Evolutionary conservation across 164 flowering plant genomes (phyloP).

Genomic region (Malania oleifera): DNA sequence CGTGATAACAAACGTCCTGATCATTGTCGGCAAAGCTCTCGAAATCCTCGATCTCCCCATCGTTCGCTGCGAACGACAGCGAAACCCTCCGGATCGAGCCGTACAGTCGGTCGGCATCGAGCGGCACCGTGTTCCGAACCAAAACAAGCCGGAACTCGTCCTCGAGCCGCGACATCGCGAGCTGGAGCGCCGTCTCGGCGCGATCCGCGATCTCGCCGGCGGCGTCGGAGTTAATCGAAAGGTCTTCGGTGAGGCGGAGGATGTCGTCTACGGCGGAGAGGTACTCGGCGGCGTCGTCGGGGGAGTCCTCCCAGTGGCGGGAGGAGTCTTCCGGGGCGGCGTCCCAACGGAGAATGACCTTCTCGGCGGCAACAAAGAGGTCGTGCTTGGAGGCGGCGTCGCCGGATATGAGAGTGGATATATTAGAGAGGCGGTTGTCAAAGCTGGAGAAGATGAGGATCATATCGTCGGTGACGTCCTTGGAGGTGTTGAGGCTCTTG

Average conservation of each 20-base stretch:
- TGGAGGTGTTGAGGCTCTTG: conserved; percentile 35
- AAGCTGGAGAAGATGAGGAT: conserved; percentile 38
- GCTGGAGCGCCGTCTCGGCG: conserved; percentile 33
- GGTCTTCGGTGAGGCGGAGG: conserved; percentile 16
- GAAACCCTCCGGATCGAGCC: conserved; percentile 54
- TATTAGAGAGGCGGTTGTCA: conserved; percentile 37
- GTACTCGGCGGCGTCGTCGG: conserved; percentile 25
- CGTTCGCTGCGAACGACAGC: conserved; percentile 42
- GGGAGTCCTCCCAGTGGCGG: conserved; percentile 26
- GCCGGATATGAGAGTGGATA: conserved; percentile 18
- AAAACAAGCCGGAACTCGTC: conserved; percentile 36
- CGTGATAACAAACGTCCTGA: conserved; percentile 28
- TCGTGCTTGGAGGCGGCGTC: conserved; percentile 4
- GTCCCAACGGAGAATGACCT: conserved; percentile 29
- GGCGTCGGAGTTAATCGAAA: conserved; percentile 11
- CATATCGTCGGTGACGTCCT: conserved; percentile 38
- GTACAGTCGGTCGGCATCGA: conserved; percentile 45
- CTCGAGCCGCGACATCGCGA: conserved; percentile 41
- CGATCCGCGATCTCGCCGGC: conserved; percentile 23
- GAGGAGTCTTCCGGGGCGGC: conserved; percentile 9
- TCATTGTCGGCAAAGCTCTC: conserved; percentile 37
- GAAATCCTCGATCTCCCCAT: conserved; percentile 21
- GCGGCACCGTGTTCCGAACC: conserved; percentile 35
- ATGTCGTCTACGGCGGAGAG: conserved; percentile 32
- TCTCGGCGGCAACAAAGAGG: conserved; percentile 33